phyloP scores from a whole-genome alignment of 345 rosid species.

The Mallotus nudiflorus region DNA sequence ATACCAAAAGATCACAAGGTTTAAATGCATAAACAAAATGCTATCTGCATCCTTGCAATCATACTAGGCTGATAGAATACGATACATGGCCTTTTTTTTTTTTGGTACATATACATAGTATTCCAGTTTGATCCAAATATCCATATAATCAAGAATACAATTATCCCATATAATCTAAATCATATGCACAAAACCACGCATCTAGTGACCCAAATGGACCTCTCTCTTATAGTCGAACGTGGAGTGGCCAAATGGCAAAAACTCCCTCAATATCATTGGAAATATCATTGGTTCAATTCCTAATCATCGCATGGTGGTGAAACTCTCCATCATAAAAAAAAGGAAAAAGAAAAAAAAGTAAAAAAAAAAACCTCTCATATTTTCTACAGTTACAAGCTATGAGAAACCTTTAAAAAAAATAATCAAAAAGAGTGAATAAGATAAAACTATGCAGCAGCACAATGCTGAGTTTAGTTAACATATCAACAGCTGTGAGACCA shows the following conservation, averaged over 20 bases:
- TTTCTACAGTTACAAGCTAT: slow-evolving; percentile 11
- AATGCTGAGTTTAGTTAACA: background rate
- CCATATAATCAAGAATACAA: too few species aligned
- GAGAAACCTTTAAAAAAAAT: background rate
- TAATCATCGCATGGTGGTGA: too few species aligned
- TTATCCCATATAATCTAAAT: background rate
- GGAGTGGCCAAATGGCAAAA: too few species aligned
- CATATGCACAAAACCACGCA: background rate
- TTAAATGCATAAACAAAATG: background rate
- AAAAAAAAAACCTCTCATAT: background rate
- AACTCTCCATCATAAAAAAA: too few species aligned
- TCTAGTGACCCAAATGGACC: background rate
- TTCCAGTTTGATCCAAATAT: background rate
- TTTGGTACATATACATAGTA: background rate
- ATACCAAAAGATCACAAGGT: background rate
- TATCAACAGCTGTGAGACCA: background rate
- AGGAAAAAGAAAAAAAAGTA: too few species aligned
- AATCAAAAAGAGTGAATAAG: background rate
- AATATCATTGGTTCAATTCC: too few species aligned
- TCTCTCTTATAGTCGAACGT: too few species aligned
- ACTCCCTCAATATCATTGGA: too few species aligned
- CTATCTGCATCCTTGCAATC: background rate
- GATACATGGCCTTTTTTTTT: background rate
- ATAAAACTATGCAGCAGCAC: background rate
- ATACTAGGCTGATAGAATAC: background rate